phyloP scores from a whole-genome alignment of 2,329 filamentous ascomycete genomes.

The Ophiostoma novo-ulmi region DNA sequence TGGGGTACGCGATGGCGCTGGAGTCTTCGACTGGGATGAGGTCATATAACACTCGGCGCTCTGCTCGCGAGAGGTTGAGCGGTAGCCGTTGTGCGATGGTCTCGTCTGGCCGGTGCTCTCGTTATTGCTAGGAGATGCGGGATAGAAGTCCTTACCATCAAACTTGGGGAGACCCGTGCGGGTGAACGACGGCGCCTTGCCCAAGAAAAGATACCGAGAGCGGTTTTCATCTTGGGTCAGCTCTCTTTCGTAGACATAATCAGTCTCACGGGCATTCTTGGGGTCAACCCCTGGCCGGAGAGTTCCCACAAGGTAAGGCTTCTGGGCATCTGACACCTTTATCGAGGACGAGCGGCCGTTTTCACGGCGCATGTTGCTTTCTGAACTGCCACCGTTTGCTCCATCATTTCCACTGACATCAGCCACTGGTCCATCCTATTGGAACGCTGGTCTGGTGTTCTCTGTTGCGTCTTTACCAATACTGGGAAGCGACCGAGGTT shows the following conservation, averaged over 20 bases:
- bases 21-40: background rate
- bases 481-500: constrained; percentile 36
- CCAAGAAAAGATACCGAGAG: constrained; percentile 58
- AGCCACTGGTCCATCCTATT: constrained; percentile 19
- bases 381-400: background rate
- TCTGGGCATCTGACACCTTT: constrained; percentile 24
- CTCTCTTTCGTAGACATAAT: constrained; percentile 53
- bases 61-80: background rate
- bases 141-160: constrained; percentile 61
- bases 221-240: constrained; percentile 55
- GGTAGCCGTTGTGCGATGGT: background rate
- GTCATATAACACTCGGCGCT: background rate
- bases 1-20: background rate
- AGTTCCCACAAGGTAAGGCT: constrained; percentile 53
- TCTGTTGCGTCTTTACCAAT: background rate
- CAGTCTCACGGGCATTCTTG: constrained; percentile 40
- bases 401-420: constrained; percentile 8
- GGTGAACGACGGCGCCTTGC: constrained; percentile 47
- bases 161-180: constrained; percentile 56
- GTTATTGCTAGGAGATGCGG: constrained; percentile 43
- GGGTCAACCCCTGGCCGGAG: constrained; percentile 43
- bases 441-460: constrained; percentile 2
- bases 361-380: background rate
- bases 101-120: background rate
- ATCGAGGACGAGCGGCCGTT: constrained; percentile 21